These are phyloP conservation scores for Kewa caespitosa DNA, from an alignment of 179 eudicot species.

Conservation along the genomic window DNA sequence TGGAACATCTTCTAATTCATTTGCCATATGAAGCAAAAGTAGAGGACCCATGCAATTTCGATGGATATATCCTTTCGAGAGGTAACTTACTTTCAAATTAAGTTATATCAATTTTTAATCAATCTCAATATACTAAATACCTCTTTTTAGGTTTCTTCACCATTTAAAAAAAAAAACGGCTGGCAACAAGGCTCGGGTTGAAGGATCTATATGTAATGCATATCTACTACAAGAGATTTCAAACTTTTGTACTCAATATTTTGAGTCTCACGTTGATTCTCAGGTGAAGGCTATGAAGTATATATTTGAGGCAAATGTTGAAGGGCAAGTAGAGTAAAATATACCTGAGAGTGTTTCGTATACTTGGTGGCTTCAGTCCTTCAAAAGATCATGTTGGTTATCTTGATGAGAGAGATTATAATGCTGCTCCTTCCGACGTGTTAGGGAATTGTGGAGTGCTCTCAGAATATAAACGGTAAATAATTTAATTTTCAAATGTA, in stretches of 20 bases:
- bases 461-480: background rate
- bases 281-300: too few species aligned
- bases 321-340: background rate
- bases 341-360: background rate
- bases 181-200: background rate
- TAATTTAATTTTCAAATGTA: background rate
- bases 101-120: too few species aligned
- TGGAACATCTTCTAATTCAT: conserved; percentile 21
- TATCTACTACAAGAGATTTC: background rate
- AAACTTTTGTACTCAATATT: background rate
- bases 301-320: background rate
- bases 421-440: background rate
- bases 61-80: background rate
- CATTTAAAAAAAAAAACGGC: background rate
- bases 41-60: background rate
- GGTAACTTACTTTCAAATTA: background rate
- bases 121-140: too few species aligned
- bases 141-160: background rate
- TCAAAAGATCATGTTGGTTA: background rate
- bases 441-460: background rate
- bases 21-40: conserved; percentile 21
- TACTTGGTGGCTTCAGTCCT: background rate
- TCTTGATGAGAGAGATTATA: background rate
- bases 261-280: background rate
- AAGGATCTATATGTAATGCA: conserved; percentile 12